Evolutionary conservation across 2,329 filamentous ascomycete species (phyloP), one percentile per base, ranked within the genome.

Genomic region (Chaetomiaceae sp.): DNA sequence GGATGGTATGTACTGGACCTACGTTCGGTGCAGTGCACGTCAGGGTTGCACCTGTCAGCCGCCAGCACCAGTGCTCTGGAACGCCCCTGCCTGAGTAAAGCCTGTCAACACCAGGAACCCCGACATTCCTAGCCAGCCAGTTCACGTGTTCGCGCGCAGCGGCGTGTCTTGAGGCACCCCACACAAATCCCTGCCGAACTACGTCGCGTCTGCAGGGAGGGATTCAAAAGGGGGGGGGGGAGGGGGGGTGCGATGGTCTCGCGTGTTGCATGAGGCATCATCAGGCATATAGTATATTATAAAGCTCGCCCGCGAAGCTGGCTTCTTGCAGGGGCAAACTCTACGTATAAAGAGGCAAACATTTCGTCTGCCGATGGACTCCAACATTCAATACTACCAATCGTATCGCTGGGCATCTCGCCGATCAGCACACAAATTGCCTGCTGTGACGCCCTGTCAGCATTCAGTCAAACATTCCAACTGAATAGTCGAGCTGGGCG

Each of bases 121-220:
- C 44, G 40, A 51, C 48, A 48, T 29, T 23, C 40, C 50, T 27
- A 8, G 33, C 16, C 33, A 4, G 44, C 25, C 18, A 51, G 25
- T 58, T 63, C 61, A 62, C 61, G 59, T 63, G 61, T 58, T 42
- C 47, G 54, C 52, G 51, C 58, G 56, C 50, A 55, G 50, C 53
- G 55, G 55, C 58, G 51, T 59, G 58, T 57, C 61, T 61, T 53
- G 44, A 47, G 23, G 13, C 29, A 38, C 48, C 55, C 58, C 59
- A 56, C 55, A 58, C 47, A 23, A 25, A 62, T 49, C 61, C 61
- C 49, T 63, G 61, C 54, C 42, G 41, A 45, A 47, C 25, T 16
- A 36, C 13, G 30, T 46, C 43, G 30, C 43, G 43, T 34, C 37
- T 7, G 21, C 37, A 40, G 37, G 33, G 16, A 36, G 33, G 33